Percentiles rank a stretch among this genome's conserved stretches.
Conservation (phyloP, 2,329 filamentous ascomycete species). For the Botryosphaeria dothidea region DNA sequence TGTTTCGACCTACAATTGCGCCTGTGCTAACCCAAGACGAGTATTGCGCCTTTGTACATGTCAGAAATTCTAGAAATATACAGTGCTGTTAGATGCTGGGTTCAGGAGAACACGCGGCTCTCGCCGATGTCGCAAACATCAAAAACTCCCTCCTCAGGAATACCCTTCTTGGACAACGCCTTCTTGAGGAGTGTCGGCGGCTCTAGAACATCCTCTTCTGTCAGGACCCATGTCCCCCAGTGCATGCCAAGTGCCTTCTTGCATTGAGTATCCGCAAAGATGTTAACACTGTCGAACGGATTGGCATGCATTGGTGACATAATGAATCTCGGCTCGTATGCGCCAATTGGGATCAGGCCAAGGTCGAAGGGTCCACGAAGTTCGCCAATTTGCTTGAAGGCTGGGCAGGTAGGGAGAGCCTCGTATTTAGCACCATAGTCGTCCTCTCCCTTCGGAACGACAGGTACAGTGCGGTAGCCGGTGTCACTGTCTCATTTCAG, state of each 20-base stretch:
- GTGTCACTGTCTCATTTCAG: slow-evolving; percentile 68
- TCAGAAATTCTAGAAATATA: not conserved
- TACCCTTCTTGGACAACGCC: slow-evolving; percentile 66
- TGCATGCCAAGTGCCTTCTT: slow-evolving; percentile 80
- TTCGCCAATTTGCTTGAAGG: slow-evolving; percentile 80
- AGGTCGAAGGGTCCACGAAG: slow-evolving; percentile 85
- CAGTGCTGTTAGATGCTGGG: not conserved
- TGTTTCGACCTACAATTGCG: not conserved
- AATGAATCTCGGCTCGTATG: slow-evolving; percentile 72
- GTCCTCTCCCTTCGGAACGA: slow-evolving; percentile 62
- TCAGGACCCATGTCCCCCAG: slow-evolving; percentile 87
- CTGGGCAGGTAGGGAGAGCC: slow-evolving; percentile 72
- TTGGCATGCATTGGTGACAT: slow-evolving; percentile 85
- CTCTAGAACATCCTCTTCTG: slow-evolving; percentile 80
- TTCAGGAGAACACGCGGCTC: slow-evolving; percentile 65
- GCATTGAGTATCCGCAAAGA: slow-evolving; percentile 83
- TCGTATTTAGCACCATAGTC: slow-evolving; percentile 68
- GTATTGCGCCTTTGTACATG: not conserved
- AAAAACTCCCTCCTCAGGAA: slow-evolving; percentile 73
- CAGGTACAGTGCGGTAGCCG: slow-evolving; percentile 78
- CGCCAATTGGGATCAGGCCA: slow-evolving; percentile 89
- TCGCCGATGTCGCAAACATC: slow-evolving; percentile 84
- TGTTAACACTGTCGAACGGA: slow-evolving; percentile 84
- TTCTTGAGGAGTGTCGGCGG: slow-evolving; percentile 72
- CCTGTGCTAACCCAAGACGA: not conserved